Percentiles rank a stretch among this genome's conserved stretches.
Conservation (phyloP, 345 rosid genomes). For the Schrenkiella parvula region DNA sequence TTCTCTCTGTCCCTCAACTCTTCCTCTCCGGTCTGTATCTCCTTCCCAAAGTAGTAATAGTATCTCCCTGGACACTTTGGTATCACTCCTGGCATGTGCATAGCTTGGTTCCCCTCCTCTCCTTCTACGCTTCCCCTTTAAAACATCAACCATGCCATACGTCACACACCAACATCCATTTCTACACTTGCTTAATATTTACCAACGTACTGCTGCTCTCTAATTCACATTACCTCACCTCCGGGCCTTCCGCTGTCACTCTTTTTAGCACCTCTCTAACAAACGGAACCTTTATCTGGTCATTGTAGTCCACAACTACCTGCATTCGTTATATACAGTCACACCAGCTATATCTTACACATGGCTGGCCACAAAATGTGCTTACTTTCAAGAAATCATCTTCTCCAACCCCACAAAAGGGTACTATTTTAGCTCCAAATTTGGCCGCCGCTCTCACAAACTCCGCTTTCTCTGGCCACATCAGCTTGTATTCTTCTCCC, state of each 20-base stretch:
- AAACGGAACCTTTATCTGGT: slow-evolving; percentile 60
- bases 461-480: slow-evolving; percentile 77
- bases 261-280: slow-evolving; percentile 38
- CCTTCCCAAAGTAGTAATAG: slow-evolving; percentile 71
- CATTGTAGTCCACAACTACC: slow-evolving; percentile 65
- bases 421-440: slow-evolving; percentile 77
- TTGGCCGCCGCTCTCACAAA: slow-evolving; percentile 80
- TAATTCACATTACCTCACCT: slow-evolving; percentile 45
- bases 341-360: neutral
- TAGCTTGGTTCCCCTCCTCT: slow-evolving; percentile 59
- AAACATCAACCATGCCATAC: slow-evolving; percentile 20
- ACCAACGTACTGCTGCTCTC: neutral
- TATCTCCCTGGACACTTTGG: slow-evolving; percentile 83
- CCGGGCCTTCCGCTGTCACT: slow-evolving; percentile 35
- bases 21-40: slow-evolving; percentile 51
- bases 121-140: slow-evolving; percentile 49
- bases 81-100: slow-evolving; percentile 51
- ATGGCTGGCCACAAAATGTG: slow-evolving; percentile 10
- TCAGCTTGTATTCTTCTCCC: slow-evolving; percentile 75
- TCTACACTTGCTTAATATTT: neutral
- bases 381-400: slow-evolving; percentile 69
- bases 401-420: slow-evolving; percentile 74
- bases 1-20: slow-evolving; percentile 46
- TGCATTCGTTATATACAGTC: slow-evolving; percentile 21
- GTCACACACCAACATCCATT: neutral